phyloP scores from a whole-genome alignment of 495 filamentous ascomycete genomes.

The Saxophila tyrrhenica region DNA sequence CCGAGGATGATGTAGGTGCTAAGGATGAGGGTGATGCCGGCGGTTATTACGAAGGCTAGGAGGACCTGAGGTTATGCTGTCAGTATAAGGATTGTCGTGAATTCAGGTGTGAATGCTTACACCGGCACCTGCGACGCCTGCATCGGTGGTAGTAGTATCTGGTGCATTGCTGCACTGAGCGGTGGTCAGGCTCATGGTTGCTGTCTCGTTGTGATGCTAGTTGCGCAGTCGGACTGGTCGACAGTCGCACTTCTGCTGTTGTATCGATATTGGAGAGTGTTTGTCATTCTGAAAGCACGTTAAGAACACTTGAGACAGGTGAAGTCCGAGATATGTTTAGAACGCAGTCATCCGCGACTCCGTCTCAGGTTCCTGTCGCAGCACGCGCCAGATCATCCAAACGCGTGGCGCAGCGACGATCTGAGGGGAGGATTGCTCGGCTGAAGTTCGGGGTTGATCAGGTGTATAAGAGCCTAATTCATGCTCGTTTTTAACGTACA shows the following conservation, averaged over 20 bases:
- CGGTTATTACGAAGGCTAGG: conserved; percentile 49
- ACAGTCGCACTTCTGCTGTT: no score
- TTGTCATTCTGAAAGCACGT: no score
- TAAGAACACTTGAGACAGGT: no score
- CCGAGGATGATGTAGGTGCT: conserved; percentile 39
- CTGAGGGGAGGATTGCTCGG: neutral
- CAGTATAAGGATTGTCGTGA: neutral
- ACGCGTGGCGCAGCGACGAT: no score
- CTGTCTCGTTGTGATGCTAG: neutral
- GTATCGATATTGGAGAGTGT: no score
- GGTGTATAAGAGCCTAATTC: no score
- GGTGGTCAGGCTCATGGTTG: neutral
- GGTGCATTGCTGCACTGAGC: conserved; percentile 40
- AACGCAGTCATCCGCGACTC: neutral
- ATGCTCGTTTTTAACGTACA: no score
- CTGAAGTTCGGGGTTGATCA: neutral
- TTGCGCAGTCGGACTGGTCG: no score
- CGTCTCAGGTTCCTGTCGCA: neutral
- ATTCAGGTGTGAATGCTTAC: conserved; percentile 24
- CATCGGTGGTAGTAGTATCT: conserved; percentile 35
- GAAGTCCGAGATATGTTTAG: neutral
- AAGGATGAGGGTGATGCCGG: conserved; percentile 38
- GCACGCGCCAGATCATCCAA: neutral
- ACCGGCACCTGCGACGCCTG: conserved; percentile 46
- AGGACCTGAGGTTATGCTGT: conserved; percentile 35